These are phyloP conservation scores for Olyra latifolia DNA, from an alignment of 176 grass and related monocot genomes.

Conservation along the genomic window DNA sequence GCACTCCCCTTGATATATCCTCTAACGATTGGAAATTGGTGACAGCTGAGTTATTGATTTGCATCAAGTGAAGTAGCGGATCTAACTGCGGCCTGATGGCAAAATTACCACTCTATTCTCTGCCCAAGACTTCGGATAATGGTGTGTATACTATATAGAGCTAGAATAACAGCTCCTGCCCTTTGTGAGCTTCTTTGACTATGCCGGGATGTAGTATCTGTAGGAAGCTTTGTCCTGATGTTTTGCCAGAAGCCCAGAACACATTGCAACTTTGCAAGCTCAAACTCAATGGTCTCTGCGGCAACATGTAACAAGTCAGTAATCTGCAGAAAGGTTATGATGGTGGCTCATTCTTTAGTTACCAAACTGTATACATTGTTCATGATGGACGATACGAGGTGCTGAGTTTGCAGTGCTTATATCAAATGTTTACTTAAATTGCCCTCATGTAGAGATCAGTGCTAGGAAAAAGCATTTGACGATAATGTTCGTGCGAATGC, in stretches of 20 bases:
- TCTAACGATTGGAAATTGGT: constrained; percentile 42
- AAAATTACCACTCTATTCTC: background rate
- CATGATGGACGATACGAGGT: background rate
- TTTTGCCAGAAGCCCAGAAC: background rate
- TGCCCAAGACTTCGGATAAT: background rate
- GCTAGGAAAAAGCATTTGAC: background rate
- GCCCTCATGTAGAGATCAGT: background rate
- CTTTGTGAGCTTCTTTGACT: background rate
- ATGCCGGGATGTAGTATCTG: background rate
- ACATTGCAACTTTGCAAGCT: background rate
- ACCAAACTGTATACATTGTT: background rate
- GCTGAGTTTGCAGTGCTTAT: background rate
- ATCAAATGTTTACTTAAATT: background rate
- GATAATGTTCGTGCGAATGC: background rate
- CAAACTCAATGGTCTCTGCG: background rate
- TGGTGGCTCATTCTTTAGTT: background rate
- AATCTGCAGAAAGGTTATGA: background rate
- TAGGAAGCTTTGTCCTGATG: background rate
- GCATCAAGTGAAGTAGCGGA: background rate
- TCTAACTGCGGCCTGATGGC: background rate
- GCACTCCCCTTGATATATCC: constrained; percentile 18
- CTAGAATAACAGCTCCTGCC: background rate
- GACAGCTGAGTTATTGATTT: constrained; percentile 10
- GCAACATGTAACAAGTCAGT: background rate
- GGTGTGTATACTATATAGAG: background rate